A percentile compares a stretch with the other conserved stretches of the same genome.
phyloP scores from a whole-genome alignment of 1,139 yeast genomes.

The Kodamaea sp. region DNA sequence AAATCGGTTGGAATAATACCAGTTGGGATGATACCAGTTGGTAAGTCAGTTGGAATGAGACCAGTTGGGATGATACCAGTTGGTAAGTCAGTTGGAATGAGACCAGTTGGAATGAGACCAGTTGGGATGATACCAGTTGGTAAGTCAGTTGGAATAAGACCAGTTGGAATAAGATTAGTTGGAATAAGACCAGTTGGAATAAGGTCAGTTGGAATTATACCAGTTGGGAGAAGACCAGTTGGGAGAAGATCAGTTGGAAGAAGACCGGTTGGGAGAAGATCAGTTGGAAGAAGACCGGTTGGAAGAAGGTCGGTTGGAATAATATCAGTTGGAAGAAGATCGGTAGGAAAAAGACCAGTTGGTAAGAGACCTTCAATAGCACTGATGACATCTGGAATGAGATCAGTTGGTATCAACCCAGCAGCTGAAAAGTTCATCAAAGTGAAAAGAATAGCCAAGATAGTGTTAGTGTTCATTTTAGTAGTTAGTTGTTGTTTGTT shows the following conservation, averaged over 20 bases:
- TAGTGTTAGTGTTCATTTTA: too few species aligned
- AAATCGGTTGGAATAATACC: neutral
- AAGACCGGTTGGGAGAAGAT: neutral
- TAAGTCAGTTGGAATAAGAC: neutral
- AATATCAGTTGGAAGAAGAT: too few species aligned
- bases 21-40: constrained; percentile 1
- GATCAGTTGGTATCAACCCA: too few species aligned
- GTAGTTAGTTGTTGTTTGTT: too few species aligned
- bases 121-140: neutral
- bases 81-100: constrained; percentile 12
- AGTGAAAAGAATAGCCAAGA: too few species aligned
- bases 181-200: neutral
- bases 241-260: neutral
- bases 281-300: neutral
- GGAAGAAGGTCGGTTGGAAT: neutral
- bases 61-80: neutral
- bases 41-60: neutral
- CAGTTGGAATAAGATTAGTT: neutral
- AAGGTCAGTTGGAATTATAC: neutral
- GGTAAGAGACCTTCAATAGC: constrained; percentile 1
- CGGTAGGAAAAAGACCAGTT: neutral
- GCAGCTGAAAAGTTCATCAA: too few species aligned
- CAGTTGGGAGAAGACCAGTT: neutral
- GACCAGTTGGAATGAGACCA: neutral
- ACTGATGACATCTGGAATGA: neutral